These are phyloP conservation scores for Pyrrhoderma lamaoense DNA, from an alignment of 1,284 basidiomycete species.

Conservation along the genomic window DNA sequence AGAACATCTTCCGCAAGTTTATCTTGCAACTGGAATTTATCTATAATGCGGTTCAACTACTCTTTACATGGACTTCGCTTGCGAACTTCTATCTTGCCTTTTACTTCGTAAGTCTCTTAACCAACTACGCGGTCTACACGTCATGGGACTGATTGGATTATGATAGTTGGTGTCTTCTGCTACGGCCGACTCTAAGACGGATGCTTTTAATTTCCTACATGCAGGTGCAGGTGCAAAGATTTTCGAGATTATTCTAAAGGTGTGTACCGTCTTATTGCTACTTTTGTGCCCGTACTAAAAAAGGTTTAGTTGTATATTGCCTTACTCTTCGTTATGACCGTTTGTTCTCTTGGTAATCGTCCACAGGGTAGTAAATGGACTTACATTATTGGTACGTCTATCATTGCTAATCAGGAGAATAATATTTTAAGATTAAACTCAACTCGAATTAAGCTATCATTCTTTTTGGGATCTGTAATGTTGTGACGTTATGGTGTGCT, in stretches of 20 bases:
- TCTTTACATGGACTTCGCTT: conserved; percentile 81
- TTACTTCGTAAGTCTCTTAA: conserved; percentile 58
- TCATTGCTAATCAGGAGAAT: too few species aligned
- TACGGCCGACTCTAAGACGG: conserved; percentile 44
- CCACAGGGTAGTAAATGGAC: conserved; percentile 84
- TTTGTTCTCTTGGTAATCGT: conserved; percentile 82
- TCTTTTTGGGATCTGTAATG: conserved; percentile 67
- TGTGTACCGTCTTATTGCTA: conserved; percentile 27
- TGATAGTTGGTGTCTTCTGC: conserved; percentile 67
- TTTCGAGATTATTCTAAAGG: conserved; percentile 79
- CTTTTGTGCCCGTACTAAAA: conserved; percentile 17
- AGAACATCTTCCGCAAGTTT: conserved; percentile 80
- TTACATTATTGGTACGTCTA: not conserved
- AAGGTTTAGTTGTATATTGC: conserved; percentile 57
- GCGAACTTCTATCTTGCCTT: conserved; percentile 81
- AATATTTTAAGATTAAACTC: not conserved
- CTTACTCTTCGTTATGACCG: conserved; percentile 65
- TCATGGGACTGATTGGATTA: conserved; percentile 13
- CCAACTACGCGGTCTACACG: too few species aligned
- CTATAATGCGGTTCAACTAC: conserved; percentile 70
- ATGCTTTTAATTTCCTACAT: conserved; percentile 76
- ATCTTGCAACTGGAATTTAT: conserved; percentile 77
- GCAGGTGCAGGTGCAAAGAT: conserved; percentile 66
- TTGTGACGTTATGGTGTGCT: conserved; percentile 83
- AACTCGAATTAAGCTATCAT: conserved; percentile 60